Evolutionary conservation across 2,329 filamentous ascomycete genomes (phyloP).

Genomic region (Botrytis pseudocinerea): DNA sequence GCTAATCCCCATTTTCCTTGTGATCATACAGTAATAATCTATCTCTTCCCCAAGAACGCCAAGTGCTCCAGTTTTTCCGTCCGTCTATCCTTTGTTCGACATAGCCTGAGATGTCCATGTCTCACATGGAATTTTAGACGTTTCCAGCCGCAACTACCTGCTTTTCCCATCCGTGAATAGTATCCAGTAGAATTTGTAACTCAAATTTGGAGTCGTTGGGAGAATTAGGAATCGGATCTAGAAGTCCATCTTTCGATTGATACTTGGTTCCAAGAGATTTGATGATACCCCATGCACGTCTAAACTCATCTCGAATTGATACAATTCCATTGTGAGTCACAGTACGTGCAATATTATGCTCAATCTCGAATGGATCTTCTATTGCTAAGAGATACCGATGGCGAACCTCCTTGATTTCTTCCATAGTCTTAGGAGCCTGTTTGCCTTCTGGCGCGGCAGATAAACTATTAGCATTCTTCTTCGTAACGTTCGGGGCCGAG

Average conservation of each 20-base stretch:
- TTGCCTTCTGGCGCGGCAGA: conserved; percentile 23
- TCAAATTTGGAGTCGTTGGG: conserved; percentile 25
- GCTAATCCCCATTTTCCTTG: not conserved
- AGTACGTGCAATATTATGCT: conserved; percentile 85
- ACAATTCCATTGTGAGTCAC: conserved; percentile 82
- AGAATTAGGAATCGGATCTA: conserved; percentile 29
- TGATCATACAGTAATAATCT: not conserved
- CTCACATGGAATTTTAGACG: not conserved
- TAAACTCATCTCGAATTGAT: conserved; percentile 80
- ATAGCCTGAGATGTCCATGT: not conserved
- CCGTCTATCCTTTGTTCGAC: not conserved
- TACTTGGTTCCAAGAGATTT: conserved; percentile 48
- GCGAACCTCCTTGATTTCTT: conserved; percentile 63
- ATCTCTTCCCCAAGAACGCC: not conserved
- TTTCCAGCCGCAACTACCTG: conserved; percentile 2
- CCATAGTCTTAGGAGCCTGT: conserved; percentile 29
- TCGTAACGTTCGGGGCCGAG: not conserved
- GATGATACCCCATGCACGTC: conserved; percentile 75
- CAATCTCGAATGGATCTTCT: conserved; percentile 85
- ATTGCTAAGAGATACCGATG: conserved; percentile 85
- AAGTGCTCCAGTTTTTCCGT: conserved; percentile 13
- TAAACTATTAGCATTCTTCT: not conserved
- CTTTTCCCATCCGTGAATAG: conserved; percentile 33
- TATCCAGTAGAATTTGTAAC: conserved; percentile 31
- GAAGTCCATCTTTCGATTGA: conserved; percentile 31